Conservation (phyloP, 2,329 filamentous ascomycete species). For the Talaromyces marneffei region DNA sequence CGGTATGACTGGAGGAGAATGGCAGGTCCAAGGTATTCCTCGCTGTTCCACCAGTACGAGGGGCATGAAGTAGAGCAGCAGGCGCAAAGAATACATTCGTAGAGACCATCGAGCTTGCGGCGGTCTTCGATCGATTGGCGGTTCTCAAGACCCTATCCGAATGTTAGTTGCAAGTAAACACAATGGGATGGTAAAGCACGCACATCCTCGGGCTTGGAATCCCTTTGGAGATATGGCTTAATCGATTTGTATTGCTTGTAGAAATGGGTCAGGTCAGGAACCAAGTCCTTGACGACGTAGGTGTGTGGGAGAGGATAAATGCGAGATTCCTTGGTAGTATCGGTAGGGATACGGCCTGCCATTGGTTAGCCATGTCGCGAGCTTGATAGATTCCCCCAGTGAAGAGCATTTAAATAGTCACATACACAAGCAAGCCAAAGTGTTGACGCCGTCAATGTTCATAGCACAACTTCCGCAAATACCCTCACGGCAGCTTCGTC, state of each 20-base stretch:
- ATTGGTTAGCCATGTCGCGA: slow-evolving; percentile 13
- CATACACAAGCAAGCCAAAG: slow-evolving; percentile 92
- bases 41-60: slow-evolving; percentile 99
- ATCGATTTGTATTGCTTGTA: slow-evolving; percentile 99
- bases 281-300: slow-evolving; percentile 98
- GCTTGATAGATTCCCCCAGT: background rate
- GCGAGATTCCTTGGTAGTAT: slow-evolving; percentile 73
- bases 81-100: slow-evolving; percentile 98
- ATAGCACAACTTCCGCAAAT: slow-evolving; percentile 98
- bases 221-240: slow-evolving; percentile 94
- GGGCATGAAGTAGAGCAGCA: slow-evolving; percentile 99
- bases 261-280: slow-evolving; percentile 95
- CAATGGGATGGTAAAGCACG: slow-evolving; percentile 33
- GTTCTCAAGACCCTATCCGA: slow-evolving; percentile 73
- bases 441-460: slow-evolving; percentile 99
- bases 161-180: background rate
- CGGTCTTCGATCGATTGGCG: slow-evolving; percentile 87
- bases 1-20: slow-evolving; percentile 96
- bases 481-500: slow-evolving; percentile 91
- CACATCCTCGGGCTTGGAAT: slow-evolving; percentile 77
- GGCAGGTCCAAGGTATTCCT: slow-evolving; percentile 96
- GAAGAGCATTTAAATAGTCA: no score
- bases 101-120: slow-evolving; percentile 93
- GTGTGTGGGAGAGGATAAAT: slow-evolving; percentile 98
- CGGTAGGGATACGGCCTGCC: slow-evolving; percentile 84